Base-by-base conservation (phyloP, 768 basidiomycete genomes). In the Agaricus subrufescens region DNA sequence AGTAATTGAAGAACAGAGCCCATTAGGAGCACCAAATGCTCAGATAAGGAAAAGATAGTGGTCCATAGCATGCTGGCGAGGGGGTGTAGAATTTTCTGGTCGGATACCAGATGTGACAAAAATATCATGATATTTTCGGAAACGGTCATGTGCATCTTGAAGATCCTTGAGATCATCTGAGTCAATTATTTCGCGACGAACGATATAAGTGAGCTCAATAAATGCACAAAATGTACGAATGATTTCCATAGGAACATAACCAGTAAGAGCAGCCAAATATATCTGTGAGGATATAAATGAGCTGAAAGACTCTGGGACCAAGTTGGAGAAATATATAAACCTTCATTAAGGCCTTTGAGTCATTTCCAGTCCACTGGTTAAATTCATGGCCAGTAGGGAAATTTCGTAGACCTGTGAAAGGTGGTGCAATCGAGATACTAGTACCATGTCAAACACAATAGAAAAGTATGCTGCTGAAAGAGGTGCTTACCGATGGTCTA, bases 321-420 rank as follows among this genome's bases (percentile, higher is more conserved):
- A 44, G 12, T 8, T 31, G 4, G 55, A 10, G 15, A 14, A 15
- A 27, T 3, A 37, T 54, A 9, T 47, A 19, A 19, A 71, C 69
- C 67, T 73, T 73, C 70, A 74, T 74, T 0, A 73, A 52, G 0
- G 62, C 71, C 47, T 73, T 73, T 0, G 70, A 74, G 48, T 75
- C 68, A 50, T 73, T 64, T 0, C 71, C 69, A 6, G 69, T 74
- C 72, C 72, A 74, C 45, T 73, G 69, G 26, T 67, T 62, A 54
- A 71, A 72, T 8, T 58, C 42, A 0, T 57, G 56, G 1, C 71
- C 71, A 50, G 69, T 60, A 10, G 63, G 62, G 52, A 73, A 73
- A 4, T 52, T 58, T 1, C 49, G 61, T 3, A 70, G 57, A 1
- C 59, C 61, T 1, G 65, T 56, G 42, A 61, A 70, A 1, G 57